These are phyloP conservation scores for Nevesoporus exiguus DNA, from an alignment of 768 basidiomycete genomes.

Conservation along the genomic window DNA sequence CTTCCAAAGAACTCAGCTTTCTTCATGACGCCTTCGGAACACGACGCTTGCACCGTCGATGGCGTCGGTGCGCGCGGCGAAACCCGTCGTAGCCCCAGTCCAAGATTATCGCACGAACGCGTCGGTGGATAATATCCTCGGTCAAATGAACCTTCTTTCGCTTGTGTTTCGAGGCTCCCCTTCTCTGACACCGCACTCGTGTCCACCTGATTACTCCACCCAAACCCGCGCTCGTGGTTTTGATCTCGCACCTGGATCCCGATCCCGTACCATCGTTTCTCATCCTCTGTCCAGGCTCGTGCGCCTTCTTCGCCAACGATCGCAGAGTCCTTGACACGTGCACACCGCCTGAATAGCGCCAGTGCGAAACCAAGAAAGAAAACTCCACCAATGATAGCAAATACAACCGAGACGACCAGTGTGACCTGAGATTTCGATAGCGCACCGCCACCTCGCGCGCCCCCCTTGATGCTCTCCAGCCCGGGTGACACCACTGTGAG, in stretches of 20 bases:
- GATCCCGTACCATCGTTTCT: slow-evolving; percentile 68
- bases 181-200: slow-evolving; percentile 29
- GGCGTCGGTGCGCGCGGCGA: slow-evolving; percentile 43
- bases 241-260: slow-evolving; percentile 26
- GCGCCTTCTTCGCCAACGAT: slow-evolving; percentile 57
- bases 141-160: slow-evolving; percentile 16
- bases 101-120: slow-evolving; percentile 25
- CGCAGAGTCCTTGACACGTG: slow-evolving; percentile 58
- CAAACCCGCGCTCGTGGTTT: slow-evolving; percentile 25
- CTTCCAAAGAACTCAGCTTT: slow-evolving; percentile 67
- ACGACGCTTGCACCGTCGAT: slow-evolving; percentile 29
- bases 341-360: slow-evolving; percentile 53
- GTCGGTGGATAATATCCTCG: slow-evolving; percentile 17
- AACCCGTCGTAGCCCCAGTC: slow-evolving; percentile 50
- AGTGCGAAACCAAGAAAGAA: slow-evolving; percentile 52
- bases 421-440: slow-evolving; percentile 47
- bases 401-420: slow-evolving; percentile 57
- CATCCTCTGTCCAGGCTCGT: slow-evolving; percentile 58
- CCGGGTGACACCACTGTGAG: slow-evolving; percentile 48
- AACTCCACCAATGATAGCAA: slow-evolving; percentile 60
- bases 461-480: slow-evolving; percentile 36
- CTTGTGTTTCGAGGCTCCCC: slow-evolving; percentile 29
- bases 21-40: slow-evolving; percentile 56
- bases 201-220: slow-evolving; percentile 30
- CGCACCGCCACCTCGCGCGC: slow-evolving; percentile 35